Evolutionary conservation across 345 rosid genomes (phyloP), one percentile per base, ranked within the genome.

Genomic region (Eucalyptus urophylla): DNA sequence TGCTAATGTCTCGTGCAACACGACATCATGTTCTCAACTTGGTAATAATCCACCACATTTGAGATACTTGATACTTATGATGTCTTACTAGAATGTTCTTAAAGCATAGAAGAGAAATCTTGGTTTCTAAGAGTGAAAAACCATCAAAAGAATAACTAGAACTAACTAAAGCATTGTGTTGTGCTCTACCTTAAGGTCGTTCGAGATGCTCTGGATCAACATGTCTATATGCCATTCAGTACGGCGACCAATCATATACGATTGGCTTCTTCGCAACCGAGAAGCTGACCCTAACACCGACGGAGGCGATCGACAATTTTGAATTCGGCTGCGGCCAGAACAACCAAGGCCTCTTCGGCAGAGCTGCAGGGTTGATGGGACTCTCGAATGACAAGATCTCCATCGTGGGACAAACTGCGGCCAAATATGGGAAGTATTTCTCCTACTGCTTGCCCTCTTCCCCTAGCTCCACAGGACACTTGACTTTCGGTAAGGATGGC

Each of bases 361-460:
- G 67, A 7, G 10, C 54, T 1, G 90, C 90, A 6, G 90, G 90
- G 17, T 2, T 89, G 8, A 43, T 86, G 47, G 90, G 90, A 25
- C 87, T 89, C 27, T 58, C 85, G 1, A 62, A 85, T 13, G 65
- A 49, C 65, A 49, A 80, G 8, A 16, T 89, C 27, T 89, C 91
- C 37, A 4, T 92, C 6, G 88, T 89, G 25, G 60, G 33, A n/a
- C 92, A 91, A 87, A 89, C 91, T 4, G 90, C 91, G 1, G 8
- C 44, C 9, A 90, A 86, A 21, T 92, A 86, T 83, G 89, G 86
- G 6, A 86, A 86, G 49, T 50, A 90, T 53, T 92, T 91, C 90
- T 89, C 90, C 19, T 91, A 91, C 50, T 92, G 94, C 72, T 27
- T 93, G 10, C 94, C 93, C 2, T 88, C 94, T 2, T 17, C 89